These are phyloP conservation scores for Chimonanthus praecox DNA, from an alignment of 164 flowering plant genomes.

Conservation along the genomic window DNA sequence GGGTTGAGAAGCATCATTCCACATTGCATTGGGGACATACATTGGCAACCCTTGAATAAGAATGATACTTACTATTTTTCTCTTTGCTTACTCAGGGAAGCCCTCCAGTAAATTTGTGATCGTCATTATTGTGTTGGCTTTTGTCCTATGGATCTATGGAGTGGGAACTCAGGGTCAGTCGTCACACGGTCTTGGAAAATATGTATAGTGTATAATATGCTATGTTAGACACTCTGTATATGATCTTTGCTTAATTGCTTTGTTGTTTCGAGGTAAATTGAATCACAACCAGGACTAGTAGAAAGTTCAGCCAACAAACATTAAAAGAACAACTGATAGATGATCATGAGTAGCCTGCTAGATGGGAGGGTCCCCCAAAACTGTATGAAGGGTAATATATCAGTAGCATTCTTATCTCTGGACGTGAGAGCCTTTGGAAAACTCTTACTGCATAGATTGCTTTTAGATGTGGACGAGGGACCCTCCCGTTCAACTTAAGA, in stretches of 20 bases:
- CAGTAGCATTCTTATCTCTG: too few species aligned
- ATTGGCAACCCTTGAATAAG: not conserved
- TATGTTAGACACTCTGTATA: not conserved
- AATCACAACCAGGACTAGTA: not conserved
- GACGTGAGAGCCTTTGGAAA: too few species aligned
- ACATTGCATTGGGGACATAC: not conserved
- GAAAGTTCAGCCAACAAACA: not conserved
- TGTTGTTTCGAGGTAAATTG: not conserved
- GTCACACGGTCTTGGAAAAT: not conserved
- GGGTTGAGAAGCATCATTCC: too few species aligned
- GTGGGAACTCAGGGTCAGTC: not conserved
- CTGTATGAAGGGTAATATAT: too few species aligned
- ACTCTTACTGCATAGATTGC: too few species aligned
- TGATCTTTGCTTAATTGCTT: not conserved
- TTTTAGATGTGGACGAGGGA: too few species aligned
- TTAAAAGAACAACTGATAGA: too few species aligned
- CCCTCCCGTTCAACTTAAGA: too few species aligned
- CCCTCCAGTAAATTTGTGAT: constrained; percentile 22
- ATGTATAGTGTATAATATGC: not conserved
- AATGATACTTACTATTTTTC: not conserved
- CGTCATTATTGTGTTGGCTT: not conserved
- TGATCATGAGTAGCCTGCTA: too few species aligned
- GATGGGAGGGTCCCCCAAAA: too few species aligned
- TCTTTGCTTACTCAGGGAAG: constrained; percentile 15
- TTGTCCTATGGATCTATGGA: not conserved